Evolutionary conservation across 495 filamentous ascomycete species (phyloP).

Genomic region (Xylaria castorea): DNA sequence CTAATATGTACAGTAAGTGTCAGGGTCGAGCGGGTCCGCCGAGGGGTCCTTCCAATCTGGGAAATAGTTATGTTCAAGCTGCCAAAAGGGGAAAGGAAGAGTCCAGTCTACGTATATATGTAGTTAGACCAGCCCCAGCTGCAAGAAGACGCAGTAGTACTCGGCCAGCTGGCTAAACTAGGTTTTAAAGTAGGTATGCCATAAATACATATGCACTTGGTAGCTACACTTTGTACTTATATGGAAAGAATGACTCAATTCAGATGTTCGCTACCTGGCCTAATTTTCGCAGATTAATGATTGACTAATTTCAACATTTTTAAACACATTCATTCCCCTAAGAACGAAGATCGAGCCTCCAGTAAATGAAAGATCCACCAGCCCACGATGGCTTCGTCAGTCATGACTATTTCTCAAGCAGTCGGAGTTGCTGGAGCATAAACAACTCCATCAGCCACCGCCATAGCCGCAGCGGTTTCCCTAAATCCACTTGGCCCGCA

Average conservation of each 20-base stretch:
- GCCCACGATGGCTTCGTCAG: not conserved
- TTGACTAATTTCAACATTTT: not conserved
- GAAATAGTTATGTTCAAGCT: not conserved
- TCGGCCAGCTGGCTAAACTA: not conserved
- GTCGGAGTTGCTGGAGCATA: slow-evolving; percentile 16
- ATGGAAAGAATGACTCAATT: not conserved
- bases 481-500: slow-evolving; percentile 45
- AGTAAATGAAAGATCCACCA: not conserved
- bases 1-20: too few species aligned
- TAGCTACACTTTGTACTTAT: not conserved
- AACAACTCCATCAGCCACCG: slow-evolving; percentile 20
- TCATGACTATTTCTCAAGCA: not conserved
- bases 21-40: not conserved
- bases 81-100: not conserved
- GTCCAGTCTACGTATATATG: too few species aligned
- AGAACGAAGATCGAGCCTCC: not conserved
- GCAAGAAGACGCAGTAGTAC: not conserved
- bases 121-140: not conserved
- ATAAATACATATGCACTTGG: too few species aligned
- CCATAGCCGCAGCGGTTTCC: not conserved
- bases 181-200: too few species aligned
- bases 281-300: not conserved
- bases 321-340: not conserved
- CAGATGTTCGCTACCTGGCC: not conserved
- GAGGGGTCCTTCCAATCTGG: slow-evolving; percentile 21